These are phyloP conservation scores for Physaria fendleri DNA, from an alignment of 345 rosid genomes.

Conservation along the genomic window DNA sequence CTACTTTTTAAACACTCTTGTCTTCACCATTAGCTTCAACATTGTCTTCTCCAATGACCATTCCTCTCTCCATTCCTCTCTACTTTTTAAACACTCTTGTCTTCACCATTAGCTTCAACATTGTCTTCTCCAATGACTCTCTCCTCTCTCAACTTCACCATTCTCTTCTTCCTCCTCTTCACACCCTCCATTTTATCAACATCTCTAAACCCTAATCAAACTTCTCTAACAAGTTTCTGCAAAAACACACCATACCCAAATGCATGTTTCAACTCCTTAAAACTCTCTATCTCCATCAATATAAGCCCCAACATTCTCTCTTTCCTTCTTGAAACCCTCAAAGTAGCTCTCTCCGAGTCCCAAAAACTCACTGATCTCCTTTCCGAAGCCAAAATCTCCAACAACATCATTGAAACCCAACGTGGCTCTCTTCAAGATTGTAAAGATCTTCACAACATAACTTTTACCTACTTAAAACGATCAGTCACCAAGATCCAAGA, in stretches of 20 bases:
- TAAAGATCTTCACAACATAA: conserved; percentile 70
- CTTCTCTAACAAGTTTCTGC: conserved; percentile 45
- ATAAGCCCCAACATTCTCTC: conserved; percentile 53
- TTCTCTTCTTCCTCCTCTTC: conserved; percentile 36
- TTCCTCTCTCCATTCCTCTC: conserved; percentile 3
- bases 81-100: not conserved
- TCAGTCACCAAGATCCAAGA: conserved; percentile 42
- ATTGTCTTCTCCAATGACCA: conserved; percentile 38
- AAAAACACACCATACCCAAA: conserved; percentile 59
- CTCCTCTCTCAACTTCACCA: conserved; percentile 7
- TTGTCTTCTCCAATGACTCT: conserved; percentile 39
- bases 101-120: conserved; percentile 4
- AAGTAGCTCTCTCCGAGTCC: conserved; percentile 57
- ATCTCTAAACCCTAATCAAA: conserved; percentile 29
- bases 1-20: not conserved
- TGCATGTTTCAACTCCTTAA: conserved; percentile 50
- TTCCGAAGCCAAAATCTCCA: conserved; percentile 20
- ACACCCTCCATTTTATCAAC: conserved; percentile 9
- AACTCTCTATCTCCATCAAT: conserved; percentile 66
- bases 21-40: conserved; percentile 4
- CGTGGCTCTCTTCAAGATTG: conserved; percentile 80
- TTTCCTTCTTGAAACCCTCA: conserved; percentile 57
- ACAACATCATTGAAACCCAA: conserved; percentile 49
- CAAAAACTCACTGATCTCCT: conserved; percentile 50
- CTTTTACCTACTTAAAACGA: conserved; percentile 40